Percentiles rank a stretch among this genome's conserved stretches.
These are phyloP conservation scores for Haplographium delicatum DNA, from an alignment of 495 filamentous ascomycete species.

Conservation along the genomic window DNA sequence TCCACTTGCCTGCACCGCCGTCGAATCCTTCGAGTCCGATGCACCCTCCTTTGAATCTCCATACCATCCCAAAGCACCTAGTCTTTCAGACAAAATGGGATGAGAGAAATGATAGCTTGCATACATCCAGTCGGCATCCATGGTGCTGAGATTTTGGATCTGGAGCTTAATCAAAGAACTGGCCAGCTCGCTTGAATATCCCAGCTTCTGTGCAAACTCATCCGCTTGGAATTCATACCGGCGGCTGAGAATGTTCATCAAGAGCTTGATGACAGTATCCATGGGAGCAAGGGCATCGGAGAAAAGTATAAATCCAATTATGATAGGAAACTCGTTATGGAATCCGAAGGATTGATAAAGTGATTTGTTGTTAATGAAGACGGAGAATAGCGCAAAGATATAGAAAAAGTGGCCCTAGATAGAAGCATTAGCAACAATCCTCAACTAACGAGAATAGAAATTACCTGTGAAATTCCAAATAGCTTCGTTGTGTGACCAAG, in stretches of 20 bases:
- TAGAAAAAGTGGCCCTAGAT: slow-evolving; percentile 76
- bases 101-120: slow-evolving; percentile 98
- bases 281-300: slow-evolving; percentile 88
- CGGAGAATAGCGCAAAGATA: slow-evolving; percentile 91
- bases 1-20: slow-evolving; percentile 25
- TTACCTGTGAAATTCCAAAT: slow-evolving; percentile 82
- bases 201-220: slow-evolving; percentile 77
- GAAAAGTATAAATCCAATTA: slow-evolving; percentile 95
- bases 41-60: slow-evolving; percentile 32
- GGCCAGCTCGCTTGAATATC: slow-evolving; percentile 81
- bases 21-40: slow-evolving; percentile 39
- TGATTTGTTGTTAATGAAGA: slow-evolving; percentile 92
- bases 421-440: slow-evolving; percentile 17
- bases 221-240: slow-evolving; percentile 95
- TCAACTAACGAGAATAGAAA: slow-evolving; percentile 14
- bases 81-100: slow-evolving; percentile 87
- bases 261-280: slow-evolving; percentile 84
- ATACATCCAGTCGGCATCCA: slow-evolving; percentile 98
- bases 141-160: slow-evolving; percentile 94
- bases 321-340: slow-evolving; percentile 75
- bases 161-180: slow-evolving; percentile 91
- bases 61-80: slow-evolving; percentile 85
- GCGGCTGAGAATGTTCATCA: slow-evolving; percentile 94
- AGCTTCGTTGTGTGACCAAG: slow-evolving; percentile 90
- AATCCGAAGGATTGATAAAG: slow-evolving; percentile 91